Conservation (phyloP, 2,329 filamentous ascomycete genomes). For the Aspergillus udagawae region DNA sequence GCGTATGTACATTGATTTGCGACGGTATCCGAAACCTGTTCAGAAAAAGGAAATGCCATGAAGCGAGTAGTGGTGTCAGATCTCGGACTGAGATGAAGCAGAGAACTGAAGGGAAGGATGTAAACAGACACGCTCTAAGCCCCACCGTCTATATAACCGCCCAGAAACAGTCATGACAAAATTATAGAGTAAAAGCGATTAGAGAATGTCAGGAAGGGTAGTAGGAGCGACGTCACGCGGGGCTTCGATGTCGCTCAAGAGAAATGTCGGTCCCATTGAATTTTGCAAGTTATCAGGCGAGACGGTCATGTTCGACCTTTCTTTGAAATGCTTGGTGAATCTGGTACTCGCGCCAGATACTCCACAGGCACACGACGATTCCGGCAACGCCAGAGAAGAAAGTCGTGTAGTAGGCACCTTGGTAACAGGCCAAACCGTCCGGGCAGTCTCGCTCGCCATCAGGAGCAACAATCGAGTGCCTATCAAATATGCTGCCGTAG, state of each 20-base stretch:
- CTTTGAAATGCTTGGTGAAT: slow-evolving; percentile 22
- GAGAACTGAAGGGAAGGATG: neutral
- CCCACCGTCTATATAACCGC: neutral
- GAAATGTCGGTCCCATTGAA: neutral
- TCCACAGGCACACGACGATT: slow-evolving; percentile 62
- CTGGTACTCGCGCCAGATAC: slow-evolving; percentile 38
- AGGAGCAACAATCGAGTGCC: slow-evolving; percentile 65
- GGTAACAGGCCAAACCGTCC: slow-evolving; percentile 77
- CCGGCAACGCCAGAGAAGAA: slow-evolving; percentile 67
- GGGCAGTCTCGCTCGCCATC: slow-evolving; percentile 70
- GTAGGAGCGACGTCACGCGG: neutral
- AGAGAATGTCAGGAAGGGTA: neutral
- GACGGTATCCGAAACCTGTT: neutral
- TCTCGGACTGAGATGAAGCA: neutral
- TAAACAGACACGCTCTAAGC: neutral
- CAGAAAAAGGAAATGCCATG: neutral
- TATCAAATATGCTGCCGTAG: slow-evolving; percentile 80
- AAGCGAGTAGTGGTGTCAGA: neutral
- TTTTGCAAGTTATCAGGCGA: slow-evolving; percentile 20
- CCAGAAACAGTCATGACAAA: neutral
- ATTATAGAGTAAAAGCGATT: neutral
- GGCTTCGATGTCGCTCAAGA: neutral
- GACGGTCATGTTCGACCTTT: slow-evolving; percentile 30
- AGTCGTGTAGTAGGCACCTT: slow-evolving; percentile 74
- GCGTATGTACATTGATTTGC: neutral